Evolutionary conservation across 352 stramenopile species (phyloP), one percentile per base, ranked within the genome.

Genomic region (Globisporangium mamillatum): DNA sequence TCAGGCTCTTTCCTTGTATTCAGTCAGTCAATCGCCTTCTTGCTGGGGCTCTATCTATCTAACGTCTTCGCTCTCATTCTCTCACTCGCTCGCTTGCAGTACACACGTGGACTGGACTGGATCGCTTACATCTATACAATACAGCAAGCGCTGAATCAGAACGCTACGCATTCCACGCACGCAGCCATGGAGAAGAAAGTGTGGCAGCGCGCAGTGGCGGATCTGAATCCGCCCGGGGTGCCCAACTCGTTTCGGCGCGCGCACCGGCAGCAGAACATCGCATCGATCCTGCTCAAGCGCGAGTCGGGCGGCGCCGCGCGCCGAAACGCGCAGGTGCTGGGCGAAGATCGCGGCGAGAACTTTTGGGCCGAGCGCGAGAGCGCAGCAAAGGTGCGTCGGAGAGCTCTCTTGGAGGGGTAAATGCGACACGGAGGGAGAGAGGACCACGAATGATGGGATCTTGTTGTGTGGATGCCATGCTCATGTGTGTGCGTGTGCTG

Each of bases 361-460:
- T 89, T 84, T 34, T 95, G 88, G 88, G 84, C 85, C 14, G 88
- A 95, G 72, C 79, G 80, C 63, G 83, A 95, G 69, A 92, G 86
- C 38, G 73, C 84, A 25, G 72, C 68, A 63, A 95, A 94, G 85
- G 88, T 94, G 53, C 14, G 75, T 38, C 20, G 34, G n/a, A 12
- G 57, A 18, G 41, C 16, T 44, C 44, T 38, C 34, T 7, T 53
- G 36, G 9, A 27, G 16, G 22, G 54, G 14, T 14, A 4, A 18
- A 67, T 18, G 34, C 18, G 0, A 46, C 20, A 38, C 14, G n/a
- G 22, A 56, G 16, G 24, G 2, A 4, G 22, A 34, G 27, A 5
- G 8, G 22, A n/a, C 6, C 44, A 50, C 44, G 44, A 50, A 50
- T 14, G n/a, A 25, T 60, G 24, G 1, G 46, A 24, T 61, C 25